Evolutionary conservation across 345 rosid species (phyloP), one percentile per base, ranked within the genome.

Genomic region (Pugionium dolabratum): DNA sequence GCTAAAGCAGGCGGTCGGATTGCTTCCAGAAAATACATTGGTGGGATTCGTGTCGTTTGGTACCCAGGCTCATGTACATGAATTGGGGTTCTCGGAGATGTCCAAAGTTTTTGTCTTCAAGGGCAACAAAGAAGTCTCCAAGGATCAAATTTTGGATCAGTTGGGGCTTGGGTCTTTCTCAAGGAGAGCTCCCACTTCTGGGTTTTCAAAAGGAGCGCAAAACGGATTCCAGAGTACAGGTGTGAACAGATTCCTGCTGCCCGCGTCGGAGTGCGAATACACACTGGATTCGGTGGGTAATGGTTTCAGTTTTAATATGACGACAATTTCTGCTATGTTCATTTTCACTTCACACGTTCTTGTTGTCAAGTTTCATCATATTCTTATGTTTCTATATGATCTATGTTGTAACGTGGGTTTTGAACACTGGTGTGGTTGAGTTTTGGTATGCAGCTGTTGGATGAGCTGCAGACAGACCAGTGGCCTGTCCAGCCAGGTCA

Each of bases 41-140:
- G 99, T 95, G 4, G 99, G 99, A 4, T 88, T 95, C n/a, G 95
- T 91, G 7, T 78, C 97, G 1, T 95, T 81, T 52, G 99, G 99
- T 56, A 95, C 96, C 4, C 99, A 95, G 66, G 91, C 91, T 45
- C 99, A 95, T 74, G 97, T 95, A 26, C 95, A 91, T 68, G 99
- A 95, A 55, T 67, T 95, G 79, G 99, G 97, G 0, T 91, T 91
- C 80, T 79, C 90, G 0, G 99, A 95, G 59, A 74, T 95, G 88
- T 83, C 96, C 4, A 95, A 95, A 78, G 99, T 89, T 29, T 95
- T 84, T 66, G 95, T 95, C 39, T 91, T 95, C 27, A 83, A 91
- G 61, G 99, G 99, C 0, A 83, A 63, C 30, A 91, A 89, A 71
- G 99, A 91, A 78, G 84, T 87, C 40, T 72, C 88, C 0, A 89